Base-by-base conservation (phyloP, 2,329 filamentous ascomycete genomes). In the Nakataea oryzae region DNA sequence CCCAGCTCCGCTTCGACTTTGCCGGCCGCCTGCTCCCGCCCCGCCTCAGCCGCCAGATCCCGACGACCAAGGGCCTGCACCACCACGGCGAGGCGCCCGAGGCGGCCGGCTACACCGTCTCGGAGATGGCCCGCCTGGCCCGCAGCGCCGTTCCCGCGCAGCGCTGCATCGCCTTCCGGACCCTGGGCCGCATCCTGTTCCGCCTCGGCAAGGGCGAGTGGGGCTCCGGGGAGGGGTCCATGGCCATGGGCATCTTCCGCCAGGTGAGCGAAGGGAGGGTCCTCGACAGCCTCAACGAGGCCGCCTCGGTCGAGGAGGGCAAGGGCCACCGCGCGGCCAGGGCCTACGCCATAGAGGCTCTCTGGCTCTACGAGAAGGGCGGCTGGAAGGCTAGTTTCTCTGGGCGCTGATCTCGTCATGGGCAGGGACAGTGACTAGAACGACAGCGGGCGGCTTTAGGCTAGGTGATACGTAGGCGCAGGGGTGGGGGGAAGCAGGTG, bases 41-140 rank as follows among this genome's bases (percentile, higher is more conserved):
- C 0, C 81, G 85, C 59, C 82, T 86, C 41, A 86, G 91, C 29
- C 82, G 92, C 62, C 79, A 83, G 2, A 86, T 97, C 29, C 90
- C 93, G 6, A 85, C 85, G 1, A 87, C 86, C 14, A 84, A 88
- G 64, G 95, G 95, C 0, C 81, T 99, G 17, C 95, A 99, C 73
- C 93, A 99, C 73, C 95, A 99, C 73, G 92, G 89, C 65, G 86
- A 93, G 63, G 93, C 93, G 1, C 95, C 95, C 21, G 91, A 96
- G 74, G 91, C 93, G 1, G 95, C 95, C 0, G 95, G 95, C 0
- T 99, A 99, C 74, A 97, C 95, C 0, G 84, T 99, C 32, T 85
- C 86, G 0, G 95, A 99, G 74, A 80, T 99, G 1, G 87, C 91
- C 1, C 85, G 88, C 34, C 81, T 97, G 2, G 86, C 91, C 5